Conservation (phyloP, 2,329 filamentous ascomycete genomes). For the Rasamsonia emersonii region DNA sequence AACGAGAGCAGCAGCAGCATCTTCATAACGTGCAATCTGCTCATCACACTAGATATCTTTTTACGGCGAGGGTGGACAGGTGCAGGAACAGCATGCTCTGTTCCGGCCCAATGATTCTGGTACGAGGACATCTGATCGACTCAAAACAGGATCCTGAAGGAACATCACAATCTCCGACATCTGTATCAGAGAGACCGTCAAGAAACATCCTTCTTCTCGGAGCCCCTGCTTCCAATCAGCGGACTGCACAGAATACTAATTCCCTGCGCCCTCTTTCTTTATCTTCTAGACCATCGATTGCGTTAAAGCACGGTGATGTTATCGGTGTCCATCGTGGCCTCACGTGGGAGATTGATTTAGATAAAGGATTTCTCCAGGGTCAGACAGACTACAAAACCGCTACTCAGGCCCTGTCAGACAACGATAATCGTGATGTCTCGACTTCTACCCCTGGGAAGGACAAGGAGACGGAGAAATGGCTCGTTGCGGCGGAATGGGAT, state of each 20-base stretch:
- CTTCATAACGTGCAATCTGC: neutral
- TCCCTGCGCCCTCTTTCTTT: too few species aligned
- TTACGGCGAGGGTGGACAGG: slow-evolving; percentile 3
- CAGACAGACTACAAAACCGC: too few species aligned
- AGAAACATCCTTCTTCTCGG: slow-evolving; percentile 23
- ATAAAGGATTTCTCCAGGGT: too few species aligned
- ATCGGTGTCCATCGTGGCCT: slow-evolving; percentile 25
- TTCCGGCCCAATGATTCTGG: slow-evolving; percentile 6
- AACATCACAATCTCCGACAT: too few species aligned
- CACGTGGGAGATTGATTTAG: slow-evolving; percentile 28
- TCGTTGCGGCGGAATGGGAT: slow-evolving; percentile 34
- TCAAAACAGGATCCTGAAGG: neutral
- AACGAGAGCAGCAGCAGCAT: slow-evolving; percentile 13
- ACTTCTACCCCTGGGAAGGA: too few species aligned
- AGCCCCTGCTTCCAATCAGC: slow-evolving; percentile 3
- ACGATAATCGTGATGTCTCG: too few species aligned
- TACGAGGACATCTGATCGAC: slow-evolving; percentile 1
- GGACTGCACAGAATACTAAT: too few species aligned
- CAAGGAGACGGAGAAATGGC: slow-evolving; percentile 20
- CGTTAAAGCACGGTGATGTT: slow-evolving; percentile 10
- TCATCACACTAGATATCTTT: neutral
- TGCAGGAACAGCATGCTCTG: slow-evolving; percentile 5
- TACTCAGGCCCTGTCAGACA: too few species aligned
- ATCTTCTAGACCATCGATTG: neutral
- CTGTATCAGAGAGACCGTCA: too few species aligned